These are phyloP conservation scores for Hypoxylon sp. DNA, from an alignment of 2,329 filamentous ascomycete genomes.

Conservation along the genomic window DNA sequence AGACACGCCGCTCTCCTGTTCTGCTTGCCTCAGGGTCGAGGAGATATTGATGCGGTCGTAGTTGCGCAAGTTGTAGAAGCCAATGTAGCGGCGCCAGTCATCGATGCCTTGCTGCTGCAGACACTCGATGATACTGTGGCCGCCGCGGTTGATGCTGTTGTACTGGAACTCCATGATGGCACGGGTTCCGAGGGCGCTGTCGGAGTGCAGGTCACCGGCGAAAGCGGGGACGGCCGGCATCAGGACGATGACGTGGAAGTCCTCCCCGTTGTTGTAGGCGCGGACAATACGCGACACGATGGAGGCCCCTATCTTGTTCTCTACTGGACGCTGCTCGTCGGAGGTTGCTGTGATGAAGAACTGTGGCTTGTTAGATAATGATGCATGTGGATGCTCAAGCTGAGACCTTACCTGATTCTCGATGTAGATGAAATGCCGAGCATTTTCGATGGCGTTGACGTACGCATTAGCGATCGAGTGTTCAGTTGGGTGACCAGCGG, in stretches of 20 bases:
- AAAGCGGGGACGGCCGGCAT: slow-evolving; percentile 88
- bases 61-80: slow-evolving; percentile 87
- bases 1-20: slow-evolving; percentile 72
- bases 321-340: slow-evolving; percentile 77
- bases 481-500: slow-evolving; percentile 64
- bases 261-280: slow-evolving; percentile 73
- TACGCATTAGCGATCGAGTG: slow-evolving; percentile 93
- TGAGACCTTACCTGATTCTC: slow-evolving; percentile 71
- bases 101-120: slow-evolving; percentile 74
- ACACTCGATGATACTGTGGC: slow-evolving; percentile 81
- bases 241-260: slow-evolving; percentile 80
- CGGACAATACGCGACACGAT: slow-evolving; percentile 83
- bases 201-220: slow-evolving; percentile 80
- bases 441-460: slow-evolving; percentile 75
- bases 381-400: too few relatives aligned
- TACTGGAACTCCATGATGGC: slow-evolving; percentile 94
- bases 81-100: slow-evolving; percentile 79
- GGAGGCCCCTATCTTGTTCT: slow-evolving; percentile 82
- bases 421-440: slow-evolving; percentile 81
- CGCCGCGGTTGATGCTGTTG: slow-evolving; percentile 81
- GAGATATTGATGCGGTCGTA: slow-evolving; percentile 86
- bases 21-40: slow-evolving; percentile 69
- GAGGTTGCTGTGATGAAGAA: slow-evolving; percentile 89
- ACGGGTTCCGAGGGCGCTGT: slow-evolving; percentile 80
- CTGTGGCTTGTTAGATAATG: slow-evolving; percentile 54